phyloP scores from a whole-genome alignment of 2,329 filamentous ascomycete species.

The Aspergillus quadricinctus region DNA sequence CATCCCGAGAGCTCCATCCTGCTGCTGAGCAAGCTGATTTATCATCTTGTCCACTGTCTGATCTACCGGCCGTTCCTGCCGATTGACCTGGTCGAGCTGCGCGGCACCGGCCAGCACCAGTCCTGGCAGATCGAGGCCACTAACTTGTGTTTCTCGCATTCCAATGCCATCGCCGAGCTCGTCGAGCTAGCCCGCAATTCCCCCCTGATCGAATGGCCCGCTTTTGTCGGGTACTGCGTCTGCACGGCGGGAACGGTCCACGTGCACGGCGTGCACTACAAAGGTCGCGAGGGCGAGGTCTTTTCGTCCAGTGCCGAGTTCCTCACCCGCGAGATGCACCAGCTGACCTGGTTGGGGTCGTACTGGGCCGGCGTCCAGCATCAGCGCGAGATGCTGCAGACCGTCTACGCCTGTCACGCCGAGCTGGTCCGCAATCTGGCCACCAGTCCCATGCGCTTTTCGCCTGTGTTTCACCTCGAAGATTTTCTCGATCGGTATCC shows the following conservation, averaged over 20 bases:
- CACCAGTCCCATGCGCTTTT: slow-evolving; percentile 66
- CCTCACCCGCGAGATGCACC: slow-evolving; percentile 72
- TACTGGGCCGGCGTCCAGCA: slow-evolving; percentile 76
- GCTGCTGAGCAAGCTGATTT: slow-evolving; percentile 79
- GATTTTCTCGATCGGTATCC: slow-evolving; percentile 85
- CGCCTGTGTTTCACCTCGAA: slow-evolving; percentile 76
- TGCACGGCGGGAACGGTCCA: slow-evolving; percentile 85
- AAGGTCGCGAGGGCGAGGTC: slow-evolving; percentile 56
- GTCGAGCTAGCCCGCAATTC: slow-evolving; percentile 73
- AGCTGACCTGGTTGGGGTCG: slow-evolving; percentile 68
- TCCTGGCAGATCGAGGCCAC: slow-evolving; percentile 92
- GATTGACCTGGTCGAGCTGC: slow-evolving; percentile 75
- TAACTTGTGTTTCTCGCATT: slow-evolving; percentile 79
- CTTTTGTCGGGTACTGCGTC: slow-evolving; percentile 81
- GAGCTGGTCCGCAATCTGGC: slow-evolving; percentile 72
- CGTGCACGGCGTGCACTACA: slow-evolving; percentile 79
- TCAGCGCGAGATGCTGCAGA: slow-evolving; percentile 72
- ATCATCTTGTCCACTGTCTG: slow-evolving; percentile 80
- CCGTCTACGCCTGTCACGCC: slow-evolving; percentile 71
- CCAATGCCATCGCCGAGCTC: slow-evolving; percentile 80
- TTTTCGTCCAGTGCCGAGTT: slow-evolving; percentile 67
- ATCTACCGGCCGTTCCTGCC: slow-evolving; percentile 84
- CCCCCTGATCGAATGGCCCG: slow-evolving; percentile 75
- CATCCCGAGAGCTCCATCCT: slow-evolving; percentile 73
- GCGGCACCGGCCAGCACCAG: slow-evolving; percentile 76